Base-by-base conservation (phyloP, 75 land plant genomes). In the Pinus albicaulis region DNA sequence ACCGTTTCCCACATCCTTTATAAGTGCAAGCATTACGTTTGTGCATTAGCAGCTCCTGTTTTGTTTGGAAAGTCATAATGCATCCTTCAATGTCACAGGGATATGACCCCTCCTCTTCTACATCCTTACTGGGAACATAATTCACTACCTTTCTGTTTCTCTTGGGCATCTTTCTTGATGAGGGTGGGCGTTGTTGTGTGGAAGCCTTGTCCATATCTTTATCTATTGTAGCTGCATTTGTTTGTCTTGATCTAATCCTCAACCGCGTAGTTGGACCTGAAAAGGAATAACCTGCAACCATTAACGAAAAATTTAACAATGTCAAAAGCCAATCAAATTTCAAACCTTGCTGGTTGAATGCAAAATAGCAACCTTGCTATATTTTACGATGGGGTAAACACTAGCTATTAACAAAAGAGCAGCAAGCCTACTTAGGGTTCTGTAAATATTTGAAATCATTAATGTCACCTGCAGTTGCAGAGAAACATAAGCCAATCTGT, bases 71-170 rank as follows among this genome's bases (percentile, higher is more conserved):
- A 59, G 88, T 85, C 99, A 98, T 98, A 2, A 73, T 74, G 80
- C 99, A 98, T 1, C 96, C 96, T 24, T 98, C 99, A 26, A 95
- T 68, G 77, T 95, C 94, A 82, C 99, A 98, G 36, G 53, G 76
- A 76, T 82, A 98, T 72, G 79, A 77, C 22, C 59, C 74, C 66
- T 82, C 75, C 25, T 76, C 71, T 89, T 25, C 60, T 74, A 71
- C 96, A 96, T 56, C 97, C 98, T 63, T 93, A 83, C 93, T 91
- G 92, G 3, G 93, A 82, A 74, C 99, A 96, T 80, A 92, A 36
- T 22, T 68, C 65, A 74, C 84, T n/a, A 41, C 20, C 19, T 53
- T 44, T 57, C 79, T 84, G 13, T 62, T 52, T 7, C 74, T 59
- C 14, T 31, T 26, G 16, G 36, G 4, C 24, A 38, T 44, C 20